phyloP scores from a whole-genome alignment of 495 filamentous ascomycete genomes.

The Neurospora tetraspora region DNA sequence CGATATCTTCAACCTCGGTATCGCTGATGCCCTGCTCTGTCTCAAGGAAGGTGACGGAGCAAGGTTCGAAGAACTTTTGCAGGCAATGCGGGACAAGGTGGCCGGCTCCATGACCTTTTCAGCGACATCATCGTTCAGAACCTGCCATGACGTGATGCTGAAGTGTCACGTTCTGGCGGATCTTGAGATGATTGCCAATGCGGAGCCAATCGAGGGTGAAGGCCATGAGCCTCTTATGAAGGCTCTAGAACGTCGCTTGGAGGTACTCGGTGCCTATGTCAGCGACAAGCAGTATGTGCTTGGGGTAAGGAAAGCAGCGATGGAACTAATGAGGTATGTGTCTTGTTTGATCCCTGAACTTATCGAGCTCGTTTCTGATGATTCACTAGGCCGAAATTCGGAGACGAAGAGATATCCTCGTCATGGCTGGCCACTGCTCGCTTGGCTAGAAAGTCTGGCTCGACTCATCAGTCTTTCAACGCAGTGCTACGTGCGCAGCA shows the following conservation, averaged over 20 bases:
- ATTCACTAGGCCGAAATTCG: conserved; percentile 33
- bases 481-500: conserved; percentile 81
- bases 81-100: conserved; percentile 56
- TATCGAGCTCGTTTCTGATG: conserved; percentile 20
- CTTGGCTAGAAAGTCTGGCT: conserved; percentile 74
- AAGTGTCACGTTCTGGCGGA: conserved; percentile 81
- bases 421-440: conserved; percentile 81
- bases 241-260: conserved; percentile 63
- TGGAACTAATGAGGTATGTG: conserved; percentile 59
- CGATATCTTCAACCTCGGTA: conserved; percentile 71
- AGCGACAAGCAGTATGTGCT: conserved; percentile 91
- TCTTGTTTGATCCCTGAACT: conserved; percentile 16
- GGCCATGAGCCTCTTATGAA: conserved; percentile 40
- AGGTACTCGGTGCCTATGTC: conserved; percentile 75
- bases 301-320: conserved; percentile 74
- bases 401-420: conserved; percentile 62
- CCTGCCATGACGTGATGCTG: conserved; percentile 71
- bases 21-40: conserved; percentile 62
- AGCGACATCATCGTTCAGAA: conserved; percentile 65
- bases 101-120: conserved; percentile 63
- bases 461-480: conserved; percentile 79
- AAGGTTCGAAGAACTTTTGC: conserved; percentile 49
- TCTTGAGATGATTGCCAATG: conserved; percentile 65
- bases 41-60: conserved; percentile 45
- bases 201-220: conserved; percentile 22